Base-by-base conservation (phyloP, 106 monocot species). In the Ottelia alismoides region DNA sequence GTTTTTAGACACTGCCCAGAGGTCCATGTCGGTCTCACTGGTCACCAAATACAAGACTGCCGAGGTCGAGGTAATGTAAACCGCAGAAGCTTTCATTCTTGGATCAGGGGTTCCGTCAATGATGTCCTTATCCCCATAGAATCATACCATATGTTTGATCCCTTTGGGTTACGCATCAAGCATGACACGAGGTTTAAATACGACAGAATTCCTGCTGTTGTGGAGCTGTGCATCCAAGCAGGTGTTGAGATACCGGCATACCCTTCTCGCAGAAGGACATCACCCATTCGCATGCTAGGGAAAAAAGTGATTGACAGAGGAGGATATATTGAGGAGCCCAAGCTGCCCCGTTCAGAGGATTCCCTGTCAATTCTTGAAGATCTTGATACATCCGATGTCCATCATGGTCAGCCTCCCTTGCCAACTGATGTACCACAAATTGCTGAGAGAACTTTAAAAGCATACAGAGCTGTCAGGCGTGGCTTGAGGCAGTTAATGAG, bases 181-280 rank as follows among this genome's bases (percentile, higher is more conserved):
- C 91, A 91, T 20, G 78, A 75, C 20, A 74, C 75, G n/a, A 65
- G 91, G 24, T 91, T 91, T 26, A 27, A 72, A 20, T 81, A 85
- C 25, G 91, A 91, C 28, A 30, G 91, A 31, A 81, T 91, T 49
- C 91, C 91, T 7, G 91, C 85, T 5, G 63, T 85, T 19, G 63
- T 85, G 0, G 91, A 85, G 74, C 81, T 91, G 20, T 91, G 91
- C 72, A 81, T 85, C 51, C 89, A 91, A 57, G 91, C 84, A 14
- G 91, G 91, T 5, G 81, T 81, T 57, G 84, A 91, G 17, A 52
- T 91, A 12, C 81, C 84, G 7, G 63, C 73, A 20, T 90, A 78
- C 55, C 84, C 90, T 29, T 84, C 90, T 20, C 70, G 84, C 32
- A 51, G 90, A 26, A 66, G 84, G 21, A 75, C 77, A 12, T 20